Base-by-base conservation (phyloP, 139 green algal species). In the Coelastrella sp. region DNA sequence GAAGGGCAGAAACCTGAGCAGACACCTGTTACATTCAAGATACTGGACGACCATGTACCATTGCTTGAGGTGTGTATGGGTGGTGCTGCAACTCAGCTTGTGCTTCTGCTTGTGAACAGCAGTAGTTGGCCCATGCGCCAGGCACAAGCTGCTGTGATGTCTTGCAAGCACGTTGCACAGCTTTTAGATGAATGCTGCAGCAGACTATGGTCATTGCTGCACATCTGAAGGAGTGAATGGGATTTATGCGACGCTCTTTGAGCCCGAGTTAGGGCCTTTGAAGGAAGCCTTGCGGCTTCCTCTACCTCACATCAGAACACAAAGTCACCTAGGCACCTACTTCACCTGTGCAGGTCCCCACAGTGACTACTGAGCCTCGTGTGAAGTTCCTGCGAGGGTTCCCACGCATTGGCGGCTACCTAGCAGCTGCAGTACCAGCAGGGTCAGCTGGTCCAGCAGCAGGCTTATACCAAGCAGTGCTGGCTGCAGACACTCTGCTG, bases 31-130 rank as follows among this genome's bases (percentile, higher is more conserved):
- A 95, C 92, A 1, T 95, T 95, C 87, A 89, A 86, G n/a, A 92
- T 96, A n/a, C 89, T 96, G 91, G 94, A 96, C 32, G 94, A 96
- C 90, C 80, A 91, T 47, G 64, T 93, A 64, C 94, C 94, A 8
- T 90, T 95, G 90, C 56, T 96, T 7, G 93, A 91, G 87, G 86
- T 47, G 32, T 47, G 32, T 47, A 1, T 47, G 32, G 32, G 32
- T 47, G 32, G 32, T 47, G 32, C 32, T 47, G 32, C 32, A 47
- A 47, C 32, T 47, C 32, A 47, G 32, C 32, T 47, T 77, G 16
- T 11, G 71, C n/a, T 11, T 77, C 71, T 32, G 16, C 19, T 47
- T 23, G 19, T 77, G 13, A n/a, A 47, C 61, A 71, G 14, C n/a
- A 57, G 74, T 47, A 47, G 32, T 47, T 47, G 32, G 32, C 32